Percentiles rank a stretch among this genome's conserved stretches.
Evolutionary conservation across 225 moss, liverwort and hornwort species (phyloP).

Genomic region (Anthoceros angustus): DNA sequence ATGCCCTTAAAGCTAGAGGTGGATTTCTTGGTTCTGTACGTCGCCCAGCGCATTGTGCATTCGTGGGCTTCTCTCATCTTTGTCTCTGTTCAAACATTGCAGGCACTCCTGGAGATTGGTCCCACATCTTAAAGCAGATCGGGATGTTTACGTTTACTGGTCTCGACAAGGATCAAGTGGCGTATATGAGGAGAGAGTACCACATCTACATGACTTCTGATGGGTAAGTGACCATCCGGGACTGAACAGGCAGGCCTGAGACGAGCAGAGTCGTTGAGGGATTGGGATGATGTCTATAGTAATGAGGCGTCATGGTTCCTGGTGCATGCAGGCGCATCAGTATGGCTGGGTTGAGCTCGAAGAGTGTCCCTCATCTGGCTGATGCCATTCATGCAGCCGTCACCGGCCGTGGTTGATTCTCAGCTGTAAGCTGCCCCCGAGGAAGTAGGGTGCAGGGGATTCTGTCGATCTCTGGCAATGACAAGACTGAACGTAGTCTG

Average conservation of each 20-base stretch:
- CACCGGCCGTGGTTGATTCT: slow-evolving; percentile 9
- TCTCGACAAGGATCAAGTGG: slow-evolving; percentile 55
- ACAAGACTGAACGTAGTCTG: no score
- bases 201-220: slow-evolving; percentile 86
- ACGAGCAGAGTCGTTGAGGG: no score
- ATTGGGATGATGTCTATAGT: no score
- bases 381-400: slow-evolving; percentile 82
- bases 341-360: slow-evolving; percentile 78
- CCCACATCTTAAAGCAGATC: slow-evolving; percentile 76
- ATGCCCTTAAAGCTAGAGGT: slow-evolving; percentile 58
- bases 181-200: slow-evolving; percentile 62
- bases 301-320: background rate
- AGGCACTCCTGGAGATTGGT: slow-evolving; percentile 88
- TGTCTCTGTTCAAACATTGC: slow-evolving; percentile 7
- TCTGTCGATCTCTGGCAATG: no score
- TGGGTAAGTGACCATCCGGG: slow-evolving; percentile 29
- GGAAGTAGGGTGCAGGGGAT: no score
- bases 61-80: slow-evolving; percentile 3
- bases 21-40: slow-evolving; percentile 9
- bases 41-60: background rate
- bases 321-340: slow-evolving; percentile 55
- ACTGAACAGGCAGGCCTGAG: no score
- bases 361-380: slow-evolving; percentile 59
- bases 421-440: no score
- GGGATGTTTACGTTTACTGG: slow-evolving; percentile 96